Conservation (phyloP, 75 land plant species). For the Pseudotsuga menziesii region DNA sequence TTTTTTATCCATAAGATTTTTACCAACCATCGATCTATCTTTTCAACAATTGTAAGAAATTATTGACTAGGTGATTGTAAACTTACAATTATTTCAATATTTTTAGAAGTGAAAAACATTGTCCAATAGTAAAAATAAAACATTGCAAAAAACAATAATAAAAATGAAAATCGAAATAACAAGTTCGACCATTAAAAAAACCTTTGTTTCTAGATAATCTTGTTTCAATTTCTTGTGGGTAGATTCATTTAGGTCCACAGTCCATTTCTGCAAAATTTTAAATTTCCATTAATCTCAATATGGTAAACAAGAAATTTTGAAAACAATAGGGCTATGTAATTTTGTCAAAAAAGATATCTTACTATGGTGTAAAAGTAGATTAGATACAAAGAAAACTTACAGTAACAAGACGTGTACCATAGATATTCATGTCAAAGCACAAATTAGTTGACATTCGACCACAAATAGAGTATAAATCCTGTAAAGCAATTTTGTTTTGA, state of each 20-base stretch:
- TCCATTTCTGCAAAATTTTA: conserved; percentile 67
- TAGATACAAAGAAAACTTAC: conserved; percentile 21
- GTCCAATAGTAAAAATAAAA: not conserved
- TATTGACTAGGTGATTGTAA: conserved; percentile 27
- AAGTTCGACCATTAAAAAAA: not conserved
- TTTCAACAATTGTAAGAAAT: conserved; percentile 41
- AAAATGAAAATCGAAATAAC: not conserved
- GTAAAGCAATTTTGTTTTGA: conserved; percentile 36
- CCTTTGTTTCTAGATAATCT: conserved; percentile 89
- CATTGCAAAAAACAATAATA: not conserved
- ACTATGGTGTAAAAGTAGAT: too few relatives aligned
- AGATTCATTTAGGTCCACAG: conserved; percentile 60
- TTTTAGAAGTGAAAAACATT: not conserved
- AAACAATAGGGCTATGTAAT: not conserved
- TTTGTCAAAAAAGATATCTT: not conserved
- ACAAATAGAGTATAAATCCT: conserved; percentile 94
- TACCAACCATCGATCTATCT: conserved; percentile 78
- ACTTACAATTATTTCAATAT: conserved; percentile 30
- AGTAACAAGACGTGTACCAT: conserved; percentile 61
- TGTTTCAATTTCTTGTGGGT: conserved; percentile 70
- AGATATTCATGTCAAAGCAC: conserved; percentile 58
- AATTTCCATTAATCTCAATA: not conserved
- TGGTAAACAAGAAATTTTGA: not conserved
- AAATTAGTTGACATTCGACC: conserved; percentile 98
- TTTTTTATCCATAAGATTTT: conserved; percentile 20